phyloP scores from a whole-genome alignment of 2,329 filamentous ascomycete genomes.

The Trichophyton schoenleinii region DNA sequence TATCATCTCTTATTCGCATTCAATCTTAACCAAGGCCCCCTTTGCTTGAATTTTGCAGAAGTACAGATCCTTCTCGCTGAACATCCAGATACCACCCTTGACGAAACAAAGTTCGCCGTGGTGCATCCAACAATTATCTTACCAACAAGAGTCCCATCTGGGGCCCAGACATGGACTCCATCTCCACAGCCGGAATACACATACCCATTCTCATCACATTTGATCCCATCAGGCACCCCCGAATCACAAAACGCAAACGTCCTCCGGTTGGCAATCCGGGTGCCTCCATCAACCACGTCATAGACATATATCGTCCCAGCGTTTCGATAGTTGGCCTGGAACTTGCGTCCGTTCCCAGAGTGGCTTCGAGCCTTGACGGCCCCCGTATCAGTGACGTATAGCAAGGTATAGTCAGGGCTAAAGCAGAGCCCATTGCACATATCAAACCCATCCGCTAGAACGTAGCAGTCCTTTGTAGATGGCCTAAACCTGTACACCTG shows the following conservation, averaged over 20 bases:
- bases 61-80: constrained; percentile 11
- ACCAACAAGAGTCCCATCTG: constrained; percentile 38
- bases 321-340: constrained; percentile 10
- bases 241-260: constrained; percentile 40
- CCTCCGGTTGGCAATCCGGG: constrained; percentile 38
- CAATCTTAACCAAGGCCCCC: constrained; percentile 10
- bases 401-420: constrained; percentile 26
- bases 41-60: constrained; percentile 11
- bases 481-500: constrained; percentile 32
- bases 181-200: constrained; percentile 44
- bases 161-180: constrained; percentile 43
- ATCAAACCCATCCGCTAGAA: constrained; percentile 29
- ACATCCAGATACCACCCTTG: constrained; percentile 13
- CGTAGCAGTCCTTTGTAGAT: constrained; percentile 21
- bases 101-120: constrained; percentile 40
- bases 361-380: constrained; percentile 17
- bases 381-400: constrained; percentile 34
- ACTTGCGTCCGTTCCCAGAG: constrained; percentile 9
- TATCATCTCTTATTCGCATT: constrained; percentile 8
- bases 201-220: constrained; percentile 43
- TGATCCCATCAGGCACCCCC: constrained; percentile 36
- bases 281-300: constrained; percentile 32
- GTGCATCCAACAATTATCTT: constrained; percentile 44
- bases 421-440: constrained; percentile 35
- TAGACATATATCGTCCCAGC: constrained; percentile 22